Conservation (phyloP, 495 filamentous ascomycete genomes). For the Peziza echinospora region DNA sequence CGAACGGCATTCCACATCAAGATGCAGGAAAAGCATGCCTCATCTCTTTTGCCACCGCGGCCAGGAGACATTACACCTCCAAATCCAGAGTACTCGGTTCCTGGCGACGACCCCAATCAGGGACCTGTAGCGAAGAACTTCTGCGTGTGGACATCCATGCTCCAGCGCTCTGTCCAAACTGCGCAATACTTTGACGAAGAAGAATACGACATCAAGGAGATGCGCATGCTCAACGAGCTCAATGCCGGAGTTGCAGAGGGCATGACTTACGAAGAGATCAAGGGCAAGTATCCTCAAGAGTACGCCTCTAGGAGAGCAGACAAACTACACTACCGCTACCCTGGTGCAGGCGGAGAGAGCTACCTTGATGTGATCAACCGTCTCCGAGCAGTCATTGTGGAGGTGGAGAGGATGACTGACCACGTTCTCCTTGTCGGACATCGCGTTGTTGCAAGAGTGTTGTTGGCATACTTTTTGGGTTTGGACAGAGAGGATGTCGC, state of each 20-base stretch:
- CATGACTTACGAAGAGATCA: constrained; percentile 81
- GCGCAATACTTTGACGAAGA: constrained; percentile 82
- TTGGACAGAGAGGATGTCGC: constrained; percentile 75
- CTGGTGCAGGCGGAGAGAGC: constrained; percentile 82
- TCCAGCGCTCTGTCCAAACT: constrained; percentile 65
- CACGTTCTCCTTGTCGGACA: constrained; percentile 82
- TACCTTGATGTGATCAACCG: constrained; percentile 95
- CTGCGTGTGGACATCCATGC: constrained; percentile 96
- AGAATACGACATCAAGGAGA: constrained; percentile 92
- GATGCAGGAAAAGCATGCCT: constrained; percentile 23
- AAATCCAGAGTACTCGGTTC: constrained; percentile 53
- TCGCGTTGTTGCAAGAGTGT: constrained; percentile 68
- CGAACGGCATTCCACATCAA: constrained; percentile 27
- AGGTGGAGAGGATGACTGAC: constrained; percentile 90
- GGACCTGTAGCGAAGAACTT: constrained; percentile 57
- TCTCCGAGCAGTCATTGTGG: constrained; percentile 82
- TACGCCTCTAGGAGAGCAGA: constrained; percentile 50
- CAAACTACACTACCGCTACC: constrained; percentile 86
- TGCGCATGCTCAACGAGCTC: constrained; percentile 95
- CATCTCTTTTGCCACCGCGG: constrained; percentile 46
- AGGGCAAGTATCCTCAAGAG: constrained; percentile 47
- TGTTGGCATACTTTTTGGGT: constrained; percentile 90
- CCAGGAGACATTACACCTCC: constrained; percentile 84
- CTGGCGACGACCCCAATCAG: constrained; percentile 23
- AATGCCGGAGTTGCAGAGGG: constrained; percentile 84